Evolutionary conservation across 2,329 filamentous ascomycete genomes (phyloP).

Genomic region (Orbilia oligospora): DNA sequence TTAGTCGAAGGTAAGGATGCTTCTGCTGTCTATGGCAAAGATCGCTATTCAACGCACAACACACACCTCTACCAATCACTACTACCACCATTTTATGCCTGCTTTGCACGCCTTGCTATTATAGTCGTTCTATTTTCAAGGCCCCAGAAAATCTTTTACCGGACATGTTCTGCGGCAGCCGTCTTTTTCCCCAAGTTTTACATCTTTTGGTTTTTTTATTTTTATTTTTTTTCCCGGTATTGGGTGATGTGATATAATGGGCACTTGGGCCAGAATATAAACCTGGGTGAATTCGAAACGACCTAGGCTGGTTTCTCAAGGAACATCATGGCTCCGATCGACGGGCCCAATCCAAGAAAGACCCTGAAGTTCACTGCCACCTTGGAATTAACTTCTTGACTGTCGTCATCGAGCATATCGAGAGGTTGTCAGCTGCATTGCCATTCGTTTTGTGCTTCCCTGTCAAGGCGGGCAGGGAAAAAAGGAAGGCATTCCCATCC

Average conservation of each 20-base stretch:
- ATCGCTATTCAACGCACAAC: slow-evolving; percentile 60
- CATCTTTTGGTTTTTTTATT: neutral
- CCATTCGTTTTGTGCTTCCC: slow-evolving; percentile 33
- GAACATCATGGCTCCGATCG: slow-evolving; percentile 54
- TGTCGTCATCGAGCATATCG: slow-evolving; percentile 55
- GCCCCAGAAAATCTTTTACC: slow-evolving; percentile 38
- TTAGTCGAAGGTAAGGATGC: slow-evolving; percentile 50
- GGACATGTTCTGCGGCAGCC: slow-evolving; percentile 38
- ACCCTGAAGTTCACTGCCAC: slow-evolving; percentile 61
- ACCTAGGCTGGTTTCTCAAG: slow-evolving; percentile 43
- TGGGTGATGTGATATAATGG: slow-evolving; percentile 43
- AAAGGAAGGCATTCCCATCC: slow-evolving; percentile 51
- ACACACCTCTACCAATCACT: slow-evolving; percentile 6
- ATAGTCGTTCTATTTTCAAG: neutral
- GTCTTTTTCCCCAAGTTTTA: slow-evolving; percentile 1
- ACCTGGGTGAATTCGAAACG: slow-evolving; percentile 59
- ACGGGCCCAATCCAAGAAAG: slow-evolving; percentile 59
- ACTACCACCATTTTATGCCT: neutral
- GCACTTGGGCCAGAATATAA: slow-evolving; percentile 33
- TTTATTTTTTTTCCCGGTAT: no score
- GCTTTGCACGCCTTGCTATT: slow-evolving; percentile 17
- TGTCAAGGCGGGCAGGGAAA: slow-evolving; percentile 42
- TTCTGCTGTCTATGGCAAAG: slow-evolving; percentile 50
- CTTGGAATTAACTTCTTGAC: slow-evolving; percentile 58
- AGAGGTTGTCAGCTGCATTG: slow-evolving; percentile 55